Conservation (phyloP, 352 stramenopile genomes). For the Plasmopara muralis region DNA sequence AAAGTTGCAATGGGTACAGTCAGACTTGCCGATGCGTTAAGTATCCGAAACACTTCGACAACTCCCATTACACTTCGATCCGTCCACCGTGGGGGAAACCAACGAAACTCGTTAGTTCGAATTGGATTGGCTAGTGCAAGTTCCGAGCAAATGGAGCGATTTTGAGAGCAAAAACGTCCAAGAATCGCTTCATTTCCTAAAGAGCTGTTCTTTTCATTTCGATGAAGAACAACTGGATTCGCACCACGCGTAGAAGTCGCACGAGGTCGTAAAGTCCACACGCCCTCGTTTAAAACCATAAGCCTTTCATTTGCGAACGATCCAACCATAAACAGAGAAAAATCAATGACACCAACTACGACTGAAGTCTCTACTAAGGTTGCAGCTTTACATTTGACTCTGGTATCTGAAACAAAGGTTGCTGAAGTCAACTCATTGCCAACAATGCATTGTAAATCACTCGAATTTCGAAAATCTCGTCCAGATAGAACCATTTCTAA, state of each 20-base stretch:
- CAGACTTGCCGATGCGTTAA: not conserved
- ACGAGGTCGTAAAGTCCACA: constrained; percentile 16
- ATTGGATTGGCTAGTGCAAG: constrained; percentile 1
- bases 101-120: constrained; percentile 8
- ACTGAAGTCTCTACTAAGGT: constrained; percentile 10
- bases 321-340: constrained; percentile 21
- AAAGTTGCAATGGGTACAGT: constrained; percentile 12
- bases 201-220: not conserved
- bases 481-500: constrained; percentile 20
- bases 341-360: constrained; percentile 29
- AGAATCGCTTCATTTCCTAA: constrained; percentile 5
- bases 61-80: constrained; percentile 11
- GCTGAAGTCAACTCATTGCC: constrained; percentile 21
- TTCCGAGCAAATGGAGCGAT: constrained; percentile 17
- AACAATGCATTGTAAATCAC: constrained; percentile 27
- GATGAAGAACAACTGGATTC: constrained; percentile 13
- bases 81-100: constrained; percentile 18
- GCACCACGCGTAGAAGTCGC: constrained; percentile 13
- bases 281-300: constrained; percentile 12
- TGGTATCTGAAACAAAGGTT: constrained; percentile 23
- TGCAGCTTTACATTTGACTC: constrained; percentile 17
- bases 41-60: constrained; percentile 21
- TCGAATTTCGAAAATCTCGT: constrained; percentile 35
- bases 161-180: constrained; percentile 22
- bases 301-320: constrained; percentile 15